A percentile compares a stretch with the other conserved stretches of the same genome.
Conservation (phyloP, 441 rosid species). For the Aleurites moluccanus region DNA sequence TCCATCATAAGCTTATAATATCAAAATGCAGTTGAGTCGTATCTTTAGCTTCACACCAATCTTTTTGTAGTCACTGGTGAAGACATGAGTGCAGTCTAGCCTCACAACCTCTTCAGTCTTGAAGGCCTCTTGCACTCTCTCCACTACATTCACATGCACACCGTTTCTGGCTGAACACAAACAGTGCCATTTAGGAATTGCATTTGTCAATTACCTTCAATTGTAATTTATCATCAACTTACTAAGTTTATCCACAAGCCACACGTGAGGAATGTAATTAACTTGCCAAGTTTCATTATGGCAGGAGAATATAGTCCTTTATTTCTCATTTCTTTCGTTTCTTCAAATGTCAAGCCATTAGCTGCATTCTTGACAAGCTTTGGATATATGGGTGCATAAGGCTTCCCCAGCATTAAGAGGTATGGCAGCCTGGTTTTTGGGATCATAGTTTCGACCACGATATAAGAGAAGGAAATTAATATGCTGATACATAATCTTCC, state of each 20-base stretch:
- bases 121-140: constrained; percentile 67
- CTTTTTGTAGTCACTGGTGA: constrained; percentile 79
- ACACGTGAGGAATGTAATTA: not conserved
- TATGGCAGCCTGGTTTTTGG: constrained; percentile 53
- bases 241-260: not conserved
- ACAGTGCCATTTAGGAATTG: not conserved
- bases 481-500: constrained; percentile 58
- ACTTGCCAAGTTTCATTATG: constrained; percentile 74
- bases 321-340: constrained; percentile 77
- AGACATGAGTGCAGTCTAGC: constrained; percentile 74
- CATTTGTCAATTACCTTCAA: not conserved
- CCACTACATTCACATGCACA: constrained; percentile 73
- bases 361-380: constrained; percentile 70
- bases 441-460: constrained; percentile 75
- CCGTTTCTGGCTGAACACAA: constrained; percentile 74
- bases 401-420: constrained; percentile 92
- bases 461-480: constrained; percentile 68
- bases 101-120: constrained; percentile 68
- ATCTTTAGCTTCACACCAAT: constrained; percentile 79
- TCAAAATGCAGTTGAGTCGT: constrained; percentile 20
- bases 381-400: constrained; percentile 80
- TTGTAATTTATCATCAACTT: not conserved
- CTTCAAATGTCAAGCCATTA: constrained; percentile 77
- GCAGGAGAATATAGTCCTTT: constrained; percentile 57
- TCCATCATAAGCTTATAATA: not conserved